phyloP scores from a whole-genome alignment of 2,329 filamentous ascomycete species.

The Daldinia sp. region DNA sequence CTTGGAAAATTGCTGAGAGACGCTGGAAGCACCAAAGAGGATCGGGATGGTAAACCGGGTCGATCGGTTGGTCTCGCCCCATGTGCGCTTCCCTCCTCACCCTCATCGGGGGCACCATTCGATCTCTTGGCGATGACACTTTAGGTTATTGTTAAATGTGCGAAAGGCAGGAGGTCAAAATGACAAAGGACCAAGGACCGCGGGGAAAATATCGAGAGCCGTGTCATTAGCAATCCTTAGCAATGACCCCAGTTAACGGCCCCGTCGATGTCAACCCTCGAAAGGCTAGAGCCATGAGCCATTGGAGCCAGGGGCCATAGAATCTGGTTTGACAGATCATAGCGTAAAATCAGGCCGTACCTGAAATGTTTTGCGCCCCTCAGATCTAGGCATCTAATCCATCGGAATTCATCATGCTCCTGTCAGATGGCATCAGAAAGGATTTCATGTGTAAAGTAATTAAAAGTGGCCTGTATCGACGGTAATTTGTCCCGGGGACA shows the following conservation, averaged over 20 bases:
- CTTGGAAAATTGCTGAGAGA: conserved; percentile 2
- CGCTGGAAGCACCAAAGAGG: neutral
- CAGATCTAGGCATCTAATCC: conserved; percentile 1
- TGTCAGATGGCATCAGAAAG: conserved; percentile 28
- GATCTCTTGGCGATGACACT: conserved; percentile 39
- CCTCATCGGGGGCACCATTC: conserved; percentile 30
- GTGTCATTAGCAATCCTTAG: conserved; percentile 4
- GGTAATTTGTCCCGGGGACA: conserved; percentile 30
- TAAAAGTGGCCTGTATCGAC: conserved; percentile 16
- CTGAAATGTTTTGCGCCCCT: neutral
- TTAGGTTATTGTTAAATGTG: conserved; percentile 39
- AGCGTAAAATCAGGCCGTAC: too few relatives aligned
- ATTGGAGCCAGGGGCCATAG: neutral
- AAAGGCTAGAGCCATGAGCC: neutral
- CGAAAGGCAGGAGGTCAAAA: conserved; percentile 16
- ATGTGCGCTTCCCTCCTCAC: conserved; percentile 17
- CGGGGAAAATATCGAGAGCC: conserved; percentile 6
- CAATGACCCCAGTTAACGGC: too few relatives aligned
- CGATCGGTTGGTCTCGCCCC: conserved; percentile 36
- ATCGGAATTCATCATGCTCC: conserved; percentile 21
- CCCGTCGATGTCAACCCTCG: conserved; percentile 2
- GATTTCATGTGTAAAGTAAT: conserved; percentile 16
- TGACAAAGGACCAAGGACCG: too few relatives aligned
- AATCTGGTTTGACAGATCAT: neutral
- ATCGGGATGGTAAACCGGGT: conserved; percentile 22